phyloP scores from a whole-genome alignment of 345 rosid species.

The Acer negundo region DNA sequence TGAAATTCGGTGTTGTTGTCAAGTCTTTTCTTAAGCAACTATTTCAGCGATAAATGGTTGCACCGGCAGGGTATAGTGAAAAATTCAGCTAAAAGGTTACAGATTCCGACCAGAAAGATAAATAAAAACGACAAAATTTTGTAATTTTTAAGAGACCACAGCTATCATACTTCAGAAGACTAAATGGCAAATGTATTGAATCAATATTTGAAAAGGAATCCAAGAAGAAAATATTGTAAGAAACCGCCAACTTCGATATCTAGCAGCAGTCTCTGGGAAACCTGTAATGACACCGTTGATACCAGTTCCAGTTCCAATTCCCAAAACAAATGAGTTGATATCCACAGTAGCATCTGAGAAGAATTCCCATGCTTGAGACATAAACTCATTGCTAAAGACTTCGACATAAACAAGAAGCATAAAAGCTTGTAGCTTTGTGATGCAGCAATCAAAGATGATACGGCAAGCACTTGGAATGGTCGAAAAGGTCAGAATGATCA shows the following conservation, averaged over 20 bases:
- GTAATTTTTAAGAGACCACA: no score
- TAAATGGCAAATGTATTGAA: no score
- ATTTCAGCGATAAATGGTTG: constrained; percentile 43
- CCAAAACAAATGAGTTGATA: constrained; percentile 47
- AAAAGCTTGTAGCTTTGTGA: constrained; percentile 44
- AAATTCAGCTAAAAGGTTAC: neutral
- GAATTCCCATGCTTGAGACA: constrained; percentile 90
- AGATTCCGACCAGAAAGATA: constrained; percentile 26
- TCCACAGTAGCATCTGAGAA: constrained; percentile 79
- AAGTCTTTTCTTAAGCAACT: constrained; percentile 38
- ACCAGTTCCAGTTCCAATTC: neutral
- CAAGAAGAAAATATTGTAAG: no score
- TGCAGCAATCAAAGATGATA: no score
- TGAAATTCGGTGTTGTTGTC: constrained; percentile 40
- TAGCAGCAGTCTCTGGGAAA: constrained; percentile 73
- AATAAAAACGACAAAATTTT: neutral
- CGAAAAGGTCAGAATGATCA: no score
- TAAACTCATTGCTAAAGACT: constrained; percentile 78
- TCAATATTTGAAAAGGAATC: no score
- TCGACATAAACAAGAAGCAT: constrained; percentile 67
- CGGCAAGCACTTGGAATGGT: no score
- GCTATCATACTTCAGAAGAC: no score
- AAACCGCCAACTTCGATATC: constrained; percentile 49
- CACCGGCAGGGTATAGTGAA: neutral
- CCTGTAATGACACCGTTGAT: constrained; percentile 75